Evolutionary conservation across 2,329 filamentous ascomycete species (phyloP).

Genomic region (Aureobasidium sp.): DNA sequence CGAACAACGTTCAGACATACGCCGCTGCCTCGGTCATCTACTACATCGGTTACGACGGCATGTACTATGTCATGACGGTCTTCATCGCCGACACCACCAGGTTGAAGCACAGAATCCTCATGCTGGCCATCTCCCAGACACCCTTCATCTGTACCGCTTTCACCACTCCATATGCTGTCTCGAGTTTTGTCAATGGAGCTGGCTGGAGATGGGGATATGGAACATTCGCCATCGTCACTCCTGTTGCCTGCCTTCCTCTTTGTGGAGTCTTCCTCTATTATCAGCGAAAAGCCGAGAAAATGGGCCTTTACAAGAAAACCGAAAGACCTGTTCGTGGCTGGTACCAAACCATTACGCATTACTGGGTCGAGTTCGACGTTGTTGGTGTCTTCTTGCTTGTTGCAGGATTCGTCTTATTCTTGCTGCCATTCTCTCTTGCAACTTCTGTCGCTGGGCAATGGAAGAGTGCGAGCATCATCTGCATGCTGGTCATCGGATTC

Average conservation of each 20-base stretch:
- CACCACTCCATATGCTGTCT: conserved; percentile 18
- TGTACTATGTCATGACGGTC: conserved; percentile 18
- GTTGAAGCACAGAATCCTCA: conserved; percentile 26
- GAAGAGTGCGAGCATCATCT: conserved; percentile 23
- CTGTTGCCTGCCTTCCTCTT: conserved; percentile 24
- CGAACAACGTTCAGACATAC: conserved; percentile 19
- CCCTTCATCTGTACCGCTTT: conserved; percentile 30
- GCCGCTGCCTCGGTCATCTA: conserved; percentile 21
- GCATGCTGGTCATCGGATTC: conserved; percentile 28
- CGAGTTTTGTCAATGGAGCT: conserved; percentile 14
- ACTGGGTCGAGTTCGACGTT: conserved; percentile 16
- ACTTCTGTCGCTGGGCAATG: conserved; percentile 17
- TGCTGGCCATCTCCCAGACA: conserved; percentile 27
- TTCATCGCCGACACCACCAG: conserved; percentile 21
- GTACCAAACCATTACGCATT: not conserved
- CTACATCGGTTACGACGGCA: conserved; percentile 21
- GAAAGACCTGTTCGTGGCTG: not conserved
- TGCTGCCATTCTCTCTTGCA: conserved; percentile 20
- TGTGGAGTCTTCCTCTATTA: conserved; percentile 25
- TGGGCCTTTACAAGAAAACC: conserved; percentile 22
- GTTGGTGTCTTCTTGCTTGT: conserved; percentile 25
- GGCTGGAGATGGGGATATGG: conserved; percentile 29
- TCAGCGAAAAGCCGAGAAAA: conserved; percentile 24
- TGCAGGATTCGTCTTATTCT: conserved; percentile 19
- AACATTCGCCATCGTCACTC: conserved; percentile 27